Conservation (phyloP, 2,329 filamentous ascomycete species). For the Kalaharituber pfeilii region DNA sequence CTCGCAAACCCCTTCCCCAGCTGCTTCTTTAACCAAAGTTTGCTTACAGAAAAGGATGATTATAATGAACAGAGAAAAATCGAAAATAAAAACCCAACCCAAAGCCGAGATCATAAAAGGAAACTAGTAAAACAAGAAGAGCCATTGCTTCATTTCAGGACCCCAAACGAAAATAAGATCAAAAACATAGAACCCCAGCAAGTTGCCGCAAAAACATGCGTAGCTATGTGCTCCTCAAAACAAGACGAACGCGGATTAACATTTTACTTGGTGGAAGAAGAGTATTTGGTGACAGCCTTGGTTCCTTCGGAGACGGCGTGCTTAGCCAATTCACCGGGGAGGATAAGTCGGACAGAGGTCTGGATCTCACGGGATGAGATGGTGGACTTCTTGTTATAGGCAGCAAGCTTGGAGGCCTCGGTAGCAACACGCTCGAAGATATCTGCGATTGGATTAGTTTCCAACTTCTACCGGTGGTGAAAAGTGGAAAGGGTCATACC, state of each 20-base stretch:
- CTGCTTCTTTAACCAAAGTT: background rate
- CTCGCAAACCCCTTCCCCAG: background rate
- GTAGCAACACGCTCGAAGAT: slow-evolving; percentile 99
- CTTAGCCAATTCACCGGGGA: slow-evolving; percentile 97
- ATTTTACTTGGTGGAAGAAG: slow-evolving; percentile 90
- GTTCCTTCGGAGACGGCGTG: slow-evolving; percentile 98
- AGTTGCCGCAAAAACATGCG: background rate
- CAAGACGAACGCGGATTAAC: slow-evolving; percentile 2
- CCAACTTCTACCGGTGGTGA: background rate
- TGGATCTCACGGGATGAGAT: slow-evolving; percentile 99
- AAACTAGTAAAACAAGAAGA: slow-evolving; percentile 5
- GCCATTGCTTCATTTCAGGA: slow-evolving; percentile 1
- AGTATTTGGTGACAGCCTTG: slow-evolving; percentile 99
- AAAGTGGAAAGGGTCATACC: slow-evolving; percentile 39
- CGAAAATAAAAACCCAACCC: slow-evolving; percentile 5
- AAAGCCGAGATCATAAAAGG: slow-evolving; percentile 2
- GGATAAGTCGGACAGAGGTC: slow-evolving; percentile 94
- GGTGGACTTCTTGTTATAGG: slow-evolving; percentile 99
- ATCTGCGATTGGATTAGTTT: slow-evolving; percentile 37
- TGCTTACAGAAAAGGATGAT: background rate
- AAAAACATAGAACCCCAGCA: slow-evolving; percentile 1
- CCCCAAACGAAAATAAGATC: slow-evolving; percentile 1
- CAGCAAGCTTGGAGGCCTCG: slow-evolving; percentile 95
- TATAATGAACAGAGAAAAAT: slow-evolving; percentile 2
- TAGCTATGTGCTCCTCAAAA: slow-evolving; percentile 1